Base-by-base conservation (phyloP, 768 basidiomycete species). In the Suillus cothurnatus region DNA sequence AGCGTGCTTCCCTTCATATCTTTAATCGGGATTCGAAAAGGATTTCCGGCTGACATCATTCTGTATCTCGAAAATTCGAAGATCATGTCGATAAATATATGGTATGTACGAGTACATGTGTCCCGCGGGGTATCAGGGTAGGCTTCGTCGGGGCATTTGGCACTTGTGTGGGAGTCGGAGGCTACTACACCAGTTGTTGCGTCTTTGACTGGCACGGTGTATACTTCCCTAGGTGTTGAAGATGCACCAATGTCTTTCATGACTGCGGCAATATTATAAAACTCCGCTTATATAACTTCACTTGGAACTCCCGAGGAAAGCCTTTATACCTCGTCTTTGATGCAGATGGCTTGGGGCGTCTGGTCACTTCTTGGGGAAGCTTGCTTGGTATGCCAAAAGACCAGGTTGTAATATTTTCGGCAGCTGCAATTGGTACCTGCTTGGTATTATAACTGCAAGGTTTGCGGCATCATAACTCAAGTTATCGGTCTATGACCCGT, bases 231-330 rank as follows among this genome's bases (percentile, higher is more conserved):
- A 32, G 21, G 21, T 6, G 17, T 32, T 21, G 63, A 58, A 7
- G 23, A 34, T 39, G 63, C 60, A 14, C 59, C 59, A n/a, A 34
- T 62, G 36, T 5, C 6, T 38, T 62, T 62, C 61, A 59, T 56
- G 17, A 21, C 28, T 0, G 67, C 39, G 45, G 81, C 11, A 47
- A 47, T 23, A n/a, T 21, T 7, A 43, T n/a, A 23, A 65, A 81
- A 83, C 64, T 85, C 84, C 59, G 86, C 71, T 80, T 81, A 84
- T 53, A 79, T 77, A 8, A 84, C 84, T 67, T 76, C 79, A 73
- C 81, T 81, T 1, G 79, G n/a, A 23, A 49, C 47, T 49, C 9
- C n/a, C 43, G 21, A 43, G 7, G 70, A n/a, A 79, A 43, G 28
- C 71, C 71, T 63, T 81, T 80, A 70, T 61, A 62, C 47, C 61